phyloP scores from a whole-genome alignment of 192 early-diverging fungal species.

The Dimargaris cristalligena region DNA sequence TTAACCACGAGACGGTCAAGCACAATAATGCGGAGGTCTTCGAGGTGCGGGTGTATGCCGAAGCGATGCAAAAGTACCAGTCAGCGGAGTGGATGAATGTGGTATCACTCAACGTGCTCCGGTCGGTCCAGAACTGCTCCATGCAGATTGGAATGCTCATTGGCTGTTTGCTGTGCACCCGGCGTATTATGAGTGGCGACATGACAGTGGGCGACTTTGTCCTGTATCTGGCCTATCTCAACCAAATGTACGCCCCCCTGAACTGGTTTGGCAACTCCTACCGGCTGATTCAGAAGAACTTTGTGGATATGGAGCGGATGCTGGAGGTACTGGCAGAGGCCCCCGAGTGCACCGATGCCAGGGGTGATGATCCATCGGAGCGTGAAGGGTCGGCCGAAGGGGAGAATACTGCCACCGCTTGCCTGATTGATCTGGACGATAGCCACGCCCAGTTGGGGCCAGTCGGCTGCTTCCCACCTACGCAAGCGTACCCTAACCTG shows the following conservation, averaged over 20 bases:
- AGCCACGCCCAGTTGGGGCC: no score
- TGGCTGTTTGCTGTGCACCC: slow-evolving; percentile 71
- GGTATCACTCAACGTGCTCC: slow-evolving; percentile 61
- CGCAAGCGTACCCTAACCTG: no score
- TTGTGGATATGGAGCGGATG: slow-evolving; percentile 97
- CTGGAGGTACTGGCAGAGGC: slow-evolving; percentile 49
- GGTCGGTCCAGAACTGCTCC: slow-evolving; percentile 71
- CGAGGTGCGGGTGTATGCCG: slow-evolving; percentile 62
- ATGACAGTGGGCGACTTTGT: slow-evolving; percentile 76
- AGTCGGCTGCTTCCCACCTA: no score
- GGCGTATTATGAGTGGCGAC: slow-evolving; percentile 50
- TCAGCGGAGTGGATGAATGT: slow-evolving; percentile 68
- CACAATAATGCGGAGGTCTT: slow-evolving; percentile 85
- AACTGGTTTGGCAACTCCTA: slow-evolving; percentile 92
- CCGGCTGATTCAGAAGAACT: slow-evolving; percentile 80
- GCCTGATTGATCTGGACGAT: slow-evolving; percentile 13
- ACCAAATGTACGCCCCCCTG: slow-evolving; percentile 79
- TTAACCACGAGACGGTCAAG: slow-evolving; percentile 99
- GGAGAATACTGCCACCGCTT: background rate
- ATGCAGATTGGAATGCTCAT: slow-evolving; percentile 69
- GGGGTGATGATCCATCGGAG: no score
- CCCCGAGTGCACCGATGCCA: slow-evolving; percentile 20
- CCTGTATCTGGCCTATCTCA: slow-evolving; percentile 69
- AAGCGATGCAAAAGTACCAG: slow-evolving; percentile 65
- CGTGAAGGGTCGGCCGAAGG: background rate